Evolutionary conservation across 2,329 filamentous ascomycete species (phyloP).

Genomic region (Aspergillus terreus): DNA sequence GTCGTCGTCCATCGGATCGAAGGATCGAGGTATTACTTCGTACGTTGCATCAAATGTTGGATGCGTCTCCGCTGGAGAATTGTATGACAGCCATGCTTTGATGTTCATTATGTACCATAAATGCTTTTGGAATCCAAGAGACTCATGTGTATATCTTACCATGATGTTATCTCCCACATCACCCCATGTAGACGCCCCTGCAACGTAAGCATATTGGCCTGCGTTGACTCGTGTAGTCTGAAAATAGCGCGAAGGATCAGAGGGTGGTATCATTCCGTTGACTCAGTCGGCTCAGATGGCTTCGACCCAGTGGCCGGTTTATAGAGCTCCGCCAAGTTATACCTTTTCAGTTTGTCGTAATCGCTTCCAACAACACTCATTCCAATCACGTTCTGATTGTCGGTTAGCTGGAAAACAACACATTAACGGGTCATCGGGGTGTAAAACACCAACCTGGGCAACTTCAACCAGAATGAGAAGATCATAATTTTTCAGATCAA

Average conservation of each 20-base stretch:
- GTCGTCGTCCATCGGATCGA: no score
- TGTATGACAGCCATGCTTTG: no score
- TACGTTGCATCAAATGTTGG: no score
- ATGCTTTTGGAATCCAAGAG: no score
- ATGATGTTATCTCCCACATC: no score
- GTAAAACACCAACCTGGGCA: slow-evolving; percentile 50
- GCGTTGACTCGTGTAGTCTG: no score
- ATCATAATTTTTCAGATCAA: slow-evolving; percentile 61
- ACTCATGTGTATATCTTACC: no score
- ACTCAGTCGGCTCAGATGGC: slow-evolving; percentile 7
- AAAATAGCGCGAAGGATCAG: neutral
- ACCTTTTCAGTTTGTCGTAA: slow-evolving; percentile 60
- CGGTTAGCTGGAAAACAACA: slow-evolving; percentile 11
- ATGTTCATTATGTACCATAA: no score
- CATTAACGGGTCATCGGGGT: slow-evolving; percentile 2
- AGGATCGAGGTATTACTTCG: no score
- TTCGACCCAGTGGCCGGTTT: slow-evolving; percentile 40
- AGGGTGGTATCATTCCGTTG: neutral
- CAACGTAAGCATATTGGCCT: no score
- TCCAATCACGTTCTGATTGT: slow-evolving; percentile 57
- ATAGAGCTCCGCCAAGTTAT: slow-evolving; percentile 61
- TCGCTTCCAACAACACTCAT: slow-evolving; percentile 60
- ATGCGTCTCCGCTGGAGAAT: no score
- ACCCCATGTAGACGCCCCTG: no score
- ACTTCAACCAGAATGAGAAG: slow-evolving; percentile 60